These are phyloP conservation scores for Wickerhamiella parazyma DNA, from an alignment of 805 yeast species.

Conservation along the genomic window DNA sequence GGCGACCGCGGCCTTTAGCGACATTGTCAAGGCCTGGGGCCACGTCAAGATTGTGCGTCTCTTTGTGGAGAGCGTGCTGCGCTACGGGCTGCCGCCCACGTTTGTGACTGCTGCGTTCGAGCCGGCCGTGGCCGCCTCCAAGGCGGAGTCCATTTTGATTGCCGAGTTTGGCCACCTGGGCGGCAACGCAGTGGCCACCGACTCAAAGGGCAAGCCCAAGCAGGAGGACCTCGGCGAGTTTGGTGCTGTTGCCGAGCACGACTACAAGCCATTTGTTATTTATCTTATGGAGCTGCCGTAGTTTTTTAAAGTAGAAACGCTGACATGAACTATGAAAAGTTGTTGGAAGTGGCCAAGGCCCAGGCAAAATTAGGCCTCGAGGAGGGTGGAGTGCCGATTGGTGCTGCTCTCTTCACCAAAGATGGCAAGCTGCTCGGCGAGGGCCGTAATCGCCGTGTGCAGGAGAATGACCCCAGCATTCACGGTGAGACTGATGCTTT, in stretches of 20 bases:
- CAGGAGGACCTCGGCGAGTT: slow-evolving; percentile 66
- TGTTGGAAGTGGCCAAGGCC: slow-evolving; percentile 23
- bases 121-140: slow-evolving; percentile 31
- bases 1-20: slow-evolving; percentile 80
- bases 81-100: slow-evolving; percentile 94
- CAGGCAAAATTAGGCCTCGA: slow-evolving; percentile 32
- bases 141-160: slow-evolving; percentile 57
- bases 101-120: slow-evolving; percentile 47
- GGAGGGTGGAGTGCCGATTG: slow-evolving; percentile 90
- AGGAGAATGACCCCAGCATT: slow-evolving; percentile 65
- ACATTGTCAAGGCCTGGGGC: slow-evolving; percentile 72
- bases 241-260: slow-evolving; percentile 84
- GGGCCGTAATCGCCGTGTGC: slow-evolving; percentile 86
- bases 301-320: neutral
- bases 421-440: slow-evolving; percentile 74
- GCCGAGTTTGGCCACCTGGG: slow-evolving; percentile 78
- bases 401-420: slow-evolving; percentile 57
- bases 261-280: slow-evolving; percentile 90
- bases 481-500: slow-evolving; percentile 89
- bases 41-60: slow-evolving; percentile 79
- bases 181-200: slow-evolving; percentile 70
- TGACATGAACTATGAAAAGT: slow-evolving; percentile 18
- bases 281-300: slow-evolving; percentile 39
- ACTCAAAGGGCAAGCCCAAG: slow-evolving; percentile 49
- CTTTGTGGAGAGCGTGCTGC: slow-evolving; percentile 82